A percentile compares a stretch with the other conserved stretches of the same genome.
Evolutionary conservation across 1,284 basidiomycete species (phyloP).

Genomic region (Thecaphora frezii): DNA sequence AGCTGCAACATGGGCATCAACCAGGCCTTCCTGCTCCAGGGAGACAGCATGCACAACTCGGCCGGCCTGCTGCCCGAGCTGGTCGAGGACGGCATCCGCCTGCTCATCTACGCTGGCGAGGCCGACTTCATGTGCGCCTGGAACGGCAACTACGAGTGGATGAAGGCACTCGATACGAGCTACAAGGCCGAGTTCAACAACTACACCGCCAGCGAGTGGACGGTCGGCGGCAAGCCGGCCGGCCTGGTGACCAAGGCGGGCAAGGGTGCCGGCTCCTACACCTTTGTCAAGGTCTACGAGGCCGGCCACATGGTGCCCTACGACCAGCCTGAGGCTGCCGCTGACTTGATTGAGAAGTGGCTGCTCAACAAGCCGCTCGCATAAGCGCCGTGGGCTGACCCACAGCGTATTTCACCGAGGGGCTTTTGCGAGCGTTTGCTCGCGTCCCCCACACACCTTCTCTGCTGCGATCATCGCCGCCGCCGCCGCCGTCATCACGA

Average conservation of each 20-base stretch:
- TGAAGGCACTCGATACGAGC: constrained; percentile 41
- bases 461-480: too few species aligned
- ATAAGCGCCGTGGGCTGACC: too few species aligned
- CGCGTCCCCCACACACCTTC: too few species aligned
- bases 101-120: constrained; percentile 81
- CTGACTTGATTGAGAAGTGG: constrained; percentile 66
- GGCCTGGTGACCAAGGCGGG: constrained; percentile 48
- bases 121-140: constrained; percentile 70
- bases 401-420: too few species aligned
- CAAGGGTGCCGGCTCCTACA: constrained; percentile 46
- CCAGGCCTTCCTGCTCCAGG: constrained; percentile 71
- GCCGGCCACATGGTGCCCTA: constrained; percentile 64
- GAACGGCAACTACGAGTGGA: constrained; percentile 55
- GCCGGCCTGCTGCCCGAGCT: constrained; percentile 73
- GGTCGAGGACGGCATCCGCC: constrained; percentile 72
- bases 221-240: constrained; percentile 40
- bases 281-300: constrained; percentile 38
- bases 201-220: constrained; percentile 34
- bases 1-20: constrained; percentile 65
- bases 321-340: constrained; percentile 76
- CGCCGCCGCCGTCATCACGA: too few species aligned
- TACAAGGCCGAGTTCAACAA: constrained; percentile 47
- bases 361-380: constrained; percentile 62
- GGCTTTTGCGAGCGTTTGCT: too few species aligned
- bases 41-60: constrained; percentile 77